Percentiles rank a stretch among this genome's conserved stretches.
phyloP scores from a whole-genome alignment of 192 early-diverging fungal species.

The Gaertneriomyces semiglobifer region DNA sequence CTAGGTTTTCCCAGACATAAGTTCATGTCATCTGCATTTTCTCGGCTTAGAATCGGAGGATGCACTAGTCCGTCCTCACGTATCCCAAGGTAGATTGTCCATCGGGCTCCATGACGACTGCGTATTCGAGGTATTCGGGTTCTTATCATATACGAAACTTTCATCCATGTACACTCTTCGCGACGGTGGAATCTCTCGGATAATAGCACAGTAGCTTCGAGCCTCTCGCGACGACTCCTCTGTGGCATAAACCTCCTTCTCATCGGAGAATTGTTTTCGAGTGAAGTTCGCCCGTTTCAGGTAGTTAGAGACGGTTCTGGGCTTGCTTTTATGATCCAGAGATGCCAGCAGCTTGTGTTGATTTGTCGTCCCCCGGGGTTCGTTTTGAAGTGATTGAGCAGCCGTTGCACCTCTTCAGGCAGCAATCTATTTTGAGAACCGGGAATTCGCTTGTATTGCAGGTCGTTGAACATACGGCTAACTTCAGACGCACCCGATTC shows the following conservation, averaged over 20 bases:
- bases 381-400: not conserved
- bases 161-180: not conserved
- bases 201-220: not conserved
- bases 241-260: not conserved
- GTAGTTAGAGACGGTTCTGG: not conserved
- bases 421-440: no score
- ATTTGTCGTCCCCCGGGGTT: not conserved
- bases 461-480: conserved; percentile 5
- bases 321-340: not conserved
- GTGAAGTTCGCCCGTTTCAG: not conserved
- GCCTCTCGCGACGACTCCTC: not conserved
- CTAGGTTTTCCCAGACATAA: conserved; percentile 2
- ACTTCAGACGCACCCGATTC: conserved; percentile 7
- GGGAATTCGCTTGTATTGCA: no score
- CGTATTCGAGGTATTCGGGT: not conserved
- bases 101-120: not conserved
- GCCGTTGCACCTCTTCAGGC: not conserved
- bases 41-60: not conserved
- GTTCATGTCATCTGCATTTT: conserved; percentile 1
- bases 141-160: conserved; percentile 2
- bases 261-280: not conserved
- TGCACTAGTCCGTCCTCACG: not conserved
- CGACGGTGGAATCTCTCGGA: conserved; percentile 1
- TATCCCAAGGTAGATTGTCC: not conserved
- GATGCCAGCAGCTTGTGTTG: not conserved